Base-by-base conservation (phyloP, 129 eudicot species). In the Chrysanthemum makinoi region DNA sequence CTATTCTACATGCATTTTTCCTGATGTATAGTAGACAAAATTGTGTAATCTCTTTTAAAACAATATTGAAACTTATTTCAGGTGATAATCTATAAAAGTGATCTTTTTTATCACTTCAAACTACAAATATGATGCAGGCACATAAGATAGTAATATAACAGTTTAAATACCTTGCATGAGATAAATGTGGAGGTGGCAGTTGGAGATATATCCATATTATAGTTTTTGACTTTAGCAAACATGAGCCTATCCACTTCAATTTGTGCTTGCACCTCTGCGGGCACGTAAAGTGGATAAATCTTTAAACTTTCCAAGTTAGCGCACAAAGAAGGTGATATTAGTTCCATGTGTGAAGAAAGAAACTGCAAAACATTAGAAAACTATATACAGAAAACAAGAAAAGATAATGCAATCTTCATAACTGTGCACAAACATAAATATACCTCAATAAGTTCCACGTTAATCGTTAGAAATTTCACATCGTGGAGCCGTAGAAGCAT, bases 381-480 rank as follows among this genome's bases (percentile, higher is more conserved):
- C 24, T 14, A 59, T 2, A 61, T 30, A 61, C 6, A 24, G 39
- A 61, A 14, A 14, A 55, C 20, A 55, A 6, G 19, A 55, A 55
- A 15, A 55, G 20, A 14, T 55, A 16, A 55, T 15, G 20, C 10
- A 55, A 55, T 16, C 19, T 16, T 17, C 26, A 3, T 55, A 14
- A 14, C 19, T 3, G 19, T 17, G 61, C 17, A 20, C 19, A 55
- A 16, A 72, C 28, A 57, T 20, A 35, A 15, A 11, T 11, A 74
- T 74, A 74, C 63, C 70, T 75, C 72, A 13, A 56, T 5, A 10
- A 66, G 18, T 16, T 46, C 48, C 12, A 17, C 58, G 67, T 66
- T 67, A 24, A 66, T 57, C 1, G 61, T 67, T 15, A 75, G 74
- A 75, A 24, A 66, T 46, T 66, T 67, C 59, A 68, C 68, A 75